phyloP scores from a whole-genome alignment of 1,284 basidiomycete genomes.

The Trametes hirsuta region DNA sequence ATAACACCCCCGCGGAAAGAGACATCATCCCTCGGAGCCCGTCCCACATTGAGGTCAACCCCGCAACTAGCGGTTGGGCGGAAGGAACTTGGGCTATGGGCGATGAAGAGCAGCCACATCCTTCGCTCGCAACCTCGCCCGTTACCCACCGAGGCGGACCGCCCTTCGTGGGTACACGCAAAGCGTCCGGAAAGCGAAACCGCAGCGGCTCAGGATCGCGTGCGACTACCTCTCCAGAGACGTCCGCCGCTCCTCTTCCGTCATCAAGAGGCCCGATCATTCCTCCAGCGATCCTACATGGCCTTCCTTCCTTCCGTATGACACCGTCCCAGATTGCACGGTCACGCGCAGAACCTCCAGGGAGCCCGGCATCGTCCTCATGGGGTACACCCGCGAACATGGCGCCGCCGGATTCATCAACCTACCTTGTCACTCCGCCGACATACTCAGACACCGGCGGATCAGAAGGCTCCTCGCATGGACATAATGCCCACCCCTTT shows the following conservation, averaged over 20 bases:
- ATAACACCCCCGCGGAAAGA: conserved; percentile 11
- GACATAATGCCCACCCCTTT: conserved; percentile 21
- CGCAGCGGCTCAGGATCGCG: conserved; percentile 8
- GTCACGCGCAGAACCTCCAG: conserved; percentile 5
- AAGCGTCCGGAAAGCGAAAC: conserved; percentile 12
- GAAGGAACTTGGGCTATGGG: conserved; percentile 23
- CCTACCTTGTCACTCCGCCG: conserved; percentile 10
- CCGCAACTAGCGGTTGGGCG: conserved; percentile 26
- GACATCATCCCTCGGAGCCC: conserved; percentile 13
- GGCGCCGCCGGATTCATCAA: conserved; percentile 21
- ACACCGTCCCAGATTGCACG: conserved; percentile 4
- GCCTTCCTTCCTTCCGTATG: conserved; percentile 15
- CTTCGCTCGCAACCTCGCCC: background rate
- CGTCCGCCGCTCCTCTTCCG: background rate
- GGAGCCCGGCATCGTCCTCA: conserved; percentile 21
- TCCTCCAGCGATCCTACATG: conserved; percentile 5
- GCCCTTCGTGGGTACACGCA: conserved; percentile 1
- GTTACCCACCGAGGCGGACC: background rate
- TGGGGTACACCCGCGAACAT: conserved; percentile 19
- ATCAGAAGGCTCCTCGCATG: conserved; percentile 3
- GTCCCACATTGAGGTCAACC: conserved; percentile 22
- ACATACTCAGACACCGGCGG: conserved; percentile 2
- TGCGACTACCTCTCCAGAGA: background rate
- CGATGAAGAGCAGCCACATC: conserved; percentile 4
- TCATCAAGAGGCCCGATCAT: conserved; percentile 2